A percentile compares a stretch with the other conserved stretches of the same genome.
Conservation (phyloP, 805 yeast genomes). For the Cyberlindnera misumaiensis region DNA sequence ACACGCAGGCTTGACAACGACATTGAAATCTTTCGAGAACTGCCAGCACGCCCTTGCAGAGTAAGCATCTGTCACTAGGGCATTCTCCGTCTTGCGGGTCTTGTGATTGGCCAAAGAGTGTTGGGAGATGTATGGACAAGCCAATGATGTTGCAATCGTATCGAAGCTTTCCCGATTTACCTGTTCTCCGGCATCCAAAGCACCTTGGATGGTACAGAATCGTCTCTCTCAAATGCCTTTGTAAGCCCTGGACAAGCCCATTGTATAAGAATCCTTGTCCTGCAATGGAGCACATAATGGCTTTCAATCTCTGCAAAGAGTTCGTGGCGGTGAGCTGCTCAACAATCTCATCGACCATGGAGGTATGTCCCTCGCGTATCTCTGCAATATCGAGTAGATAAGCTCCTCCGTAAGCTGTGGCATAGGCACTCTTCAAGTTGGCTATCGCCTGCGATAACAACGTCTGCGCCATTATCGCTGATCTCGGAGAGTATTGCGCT, state of each 20-base stretch:
- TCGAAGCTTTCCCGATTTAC: conserved; percentile 37
- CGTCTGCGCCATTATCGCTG: conserved; percentile 41
- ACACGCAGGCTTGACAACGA: conserved; percentile 64
- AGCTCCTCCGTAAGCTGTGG: conserved; percentile 22
- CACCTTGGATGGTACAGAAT: conserved; percentile 50
- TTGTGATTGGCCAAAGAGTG: conserved; percentile 40
- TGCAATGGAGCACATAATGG: conserved; percentile 47
- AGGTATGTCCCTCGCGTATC: conserved; percentile 51
- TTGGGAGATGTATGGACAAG: conserved; percentile 50
- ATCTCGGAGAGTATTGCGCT: conserved; percentile 39
- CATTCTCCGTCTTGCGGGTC: conserved; percentile 33
- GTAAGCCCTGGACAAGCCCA: conserved; percentile 42
- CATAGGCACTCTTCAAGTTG: conserved; percentile 44
- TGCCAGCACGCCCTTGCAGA: conserved; percentile 47
- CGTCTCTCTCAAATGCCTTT: conserved; percentile 50
- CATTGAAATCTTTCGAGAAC: conserved; percentile 44
- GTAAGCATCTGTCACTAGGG: conserved; percentile 45
- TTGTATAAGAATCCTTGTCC: conserved; percentile 55
- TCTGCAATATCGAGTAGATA: conserved; percentile 41
- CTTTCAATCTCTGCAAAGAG: conserved; percentile 28
- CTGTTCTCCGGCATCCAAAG: conserved; percentile 39
- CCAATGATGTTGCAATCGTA: conserved; percentile 59
- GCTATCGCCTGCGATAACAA: conserved; percentile 37
- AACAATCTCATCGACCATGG: conserved; percentile 39
- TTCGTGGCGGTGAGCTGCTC: conserved; percentile 20